Evolutionary conservation across 2,329 filamentous ascomycete species (phyloP).

Genomic region (Trichoderma lentiforme): DNA sequence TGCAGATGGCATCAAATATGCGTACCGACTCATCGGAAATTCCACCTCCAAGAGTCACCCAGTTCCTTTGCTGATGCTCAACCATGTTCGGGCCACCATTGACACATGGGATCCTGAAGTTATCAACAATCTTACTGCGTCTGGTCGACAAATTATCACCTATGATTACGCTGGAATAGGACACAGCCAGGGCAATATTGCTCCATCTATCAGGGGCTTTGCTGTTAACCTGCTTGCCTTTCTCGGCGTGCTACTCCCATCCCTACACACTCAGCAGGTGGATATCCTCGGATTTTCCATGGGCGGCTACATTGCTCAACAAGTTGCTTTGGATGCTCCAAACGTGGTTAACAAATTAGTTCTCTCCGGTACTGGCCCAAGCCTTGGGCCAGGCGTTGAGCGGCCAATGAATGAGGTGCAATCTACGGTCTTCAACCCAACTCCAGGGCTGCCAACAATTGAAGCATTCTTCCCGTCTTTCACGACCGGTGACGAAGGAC

Average conservation of each 20-base stretch:
- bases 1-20: slow-evolving; percentile 31
- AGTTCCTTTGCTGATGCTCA: slow-evolving; percentile 27
- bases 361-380: slow-evolving; percentile 43
- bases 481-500: not conserved
- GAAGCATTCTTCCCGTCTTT: not conserved
- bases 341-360: slow-evolving; percentile 39
- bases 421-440: not conserved
- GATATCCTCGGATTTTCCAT: slow-evolving; percentile 51
- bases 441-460: not conserved
- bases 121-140: slow-evolving; percentile 46
- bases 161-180: slow-evolving; percentile 23
- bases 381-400: slow-evolving; percentile 34
- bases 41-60: slow-evolving; percentile 27
- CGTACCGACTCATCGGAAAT: slow-evolving; percentile 33
- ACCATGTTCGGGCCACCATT: slow-evolving; percentile 25
- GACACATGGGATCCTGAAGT: slow-evolving; percentile 41
- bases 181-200: not conserved
- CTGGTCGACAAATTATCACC: slow-evolving; percentile 39
- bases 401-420: slow-evolving; percentile 21
- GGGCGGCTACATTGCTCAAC: slow-evolving; percentile 45
- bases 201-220: not conserved
- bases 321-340: slow-evolving; percentile 40
- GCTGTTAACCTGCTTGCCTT: slow-evolving; percentile 1
- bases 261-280: slow-evolving; percentile 22
- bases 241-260: not conserved